Base-by-base conservation (phyloP, 225 moss, liverwort and hornwort species). In the Physcomitrellopsis africana region DNA sequence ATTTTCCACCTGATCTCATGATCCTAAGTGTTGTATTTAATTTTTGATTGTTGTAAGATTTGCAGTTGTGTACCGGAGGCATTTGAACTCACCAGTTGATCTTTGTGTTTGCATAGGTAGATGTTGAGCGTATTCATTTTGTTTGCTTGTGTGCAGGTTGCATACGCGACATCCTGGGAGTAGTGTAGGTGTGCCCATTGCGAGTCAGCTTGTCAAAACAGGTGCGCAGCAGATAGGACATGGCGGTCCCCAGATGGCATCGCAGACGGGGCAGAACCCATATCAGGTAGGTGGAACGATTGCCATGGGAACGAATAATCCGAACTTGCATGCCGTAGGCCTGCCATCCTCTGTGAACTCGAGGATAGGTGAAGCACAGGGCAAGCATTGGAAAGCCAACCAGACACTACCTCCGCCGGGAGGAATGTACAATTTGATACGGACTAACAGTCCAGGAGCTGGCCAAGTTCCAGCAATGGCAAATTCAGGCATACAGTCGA, bases 391-490 rank as follows among this genome's bases (percentile, higher is more conserved):
- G 85, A 85, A 72, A 26, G 37, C 72, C 5, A 76, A 41, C 46
- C 81, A 73, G 72, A 0, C 81, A 3, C n/a, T 76, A 66, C 72
- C 79, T 60, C 72, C 81, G 3, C 67, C 82, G 52, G 78, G 78
- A 51, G 81, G 85, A 20, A 79, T 76, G 9, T 85, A 81, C 72
- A 81, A 75, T 67, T 59, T 79, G 29, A 85, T 75, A 10, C 78
- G 78, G 57, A 61, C 75, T 0, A 76, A 69, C 68, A 81, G 75
- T 73, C 59, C 78, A 11, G 85, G 74, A 15, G 10, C 75, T 15
- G 73, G 73, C 7, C 78, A 72, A 58, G 81, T 71, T 14, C 48
- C 81, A 0, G 47, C 68, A 26, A 63, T 72, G 76, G 76, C 45
- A 57, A 51, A 27, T 37, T 58, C 80, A 51, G 80, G 79, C 41